Evolutionary conservation across 805 yeast species (phyloP).

Genomic region (Candida chauliodis): DNA sequence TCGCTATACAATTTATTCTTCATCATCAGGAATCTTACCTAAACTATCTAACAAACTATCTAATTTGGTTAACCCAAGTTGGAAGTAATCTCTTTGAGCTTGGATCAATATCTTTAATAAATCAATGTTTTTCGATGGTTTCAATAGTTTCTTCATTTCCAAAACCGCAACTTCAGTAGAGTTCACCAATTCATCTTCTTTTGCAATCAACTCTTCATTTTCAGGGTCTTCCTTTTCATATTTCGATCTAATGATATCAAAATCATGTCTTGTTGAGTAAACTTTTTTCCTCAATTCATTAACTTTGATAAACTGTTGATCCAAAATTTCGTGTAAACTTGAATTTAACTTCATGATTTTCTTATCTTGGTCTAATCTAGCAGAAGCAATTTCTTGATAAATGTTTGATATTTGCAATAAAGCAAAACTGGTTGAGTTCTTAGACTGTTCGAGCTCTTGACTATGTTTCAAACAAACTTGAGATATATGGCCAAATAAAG

Average conservation of each 20-base stretch:
- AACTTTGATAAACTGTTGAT: conserved; percentile 59
- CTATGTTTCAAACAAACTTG: conserved; percentile 52
- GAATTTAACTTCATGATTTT: conserved; percentile 55
- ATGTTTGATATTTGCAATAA: conserved; percentile 52
- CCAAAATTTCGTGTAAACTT: conserved; percentile 49
- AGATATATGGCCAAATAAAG: conserved; percentile 68
- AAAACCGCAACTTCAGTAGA: conserved; percentile 78
- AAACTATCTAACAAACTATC: conserved; percentile 25
- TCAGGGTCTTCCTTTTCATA: conserved; percentile 44
- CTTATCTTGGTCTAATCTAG: conserved; percentile 68
- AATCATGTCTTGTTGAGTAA: conserved; percentile 63
- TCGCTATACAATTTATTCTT: conserved; percentile 9
- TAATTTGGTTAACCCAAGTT: conserved; percentile 33
- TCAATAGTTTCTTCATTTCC: conserved; percentile 69
- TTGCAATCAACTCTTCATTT: conserved; percentile 48
- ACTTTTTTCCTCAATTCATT: conserved; percentile 62
- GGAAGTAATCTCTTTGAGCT: conserved; percentile 60
- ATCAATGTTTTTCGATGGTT: conserved; percentile 61
- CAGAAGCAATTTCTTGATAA: conserved; percentile 61
- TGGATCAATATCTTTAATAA: conserved; percentile 63
- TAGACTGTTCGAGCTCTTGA: conserved; percentile 42
- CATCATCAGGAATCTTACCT: conserved; percentile 36
- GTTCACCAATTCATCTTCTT: conserved; percentile 76
- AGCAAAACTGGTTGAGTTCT: conserved; percentile 50
- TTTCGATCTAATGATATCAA: conserved; percentile 65